These are phyloP conservation scores for Rosa hybrid DNA, from an alignment of 331 rosid genomes.

Conservation along the genomic window DNA sequence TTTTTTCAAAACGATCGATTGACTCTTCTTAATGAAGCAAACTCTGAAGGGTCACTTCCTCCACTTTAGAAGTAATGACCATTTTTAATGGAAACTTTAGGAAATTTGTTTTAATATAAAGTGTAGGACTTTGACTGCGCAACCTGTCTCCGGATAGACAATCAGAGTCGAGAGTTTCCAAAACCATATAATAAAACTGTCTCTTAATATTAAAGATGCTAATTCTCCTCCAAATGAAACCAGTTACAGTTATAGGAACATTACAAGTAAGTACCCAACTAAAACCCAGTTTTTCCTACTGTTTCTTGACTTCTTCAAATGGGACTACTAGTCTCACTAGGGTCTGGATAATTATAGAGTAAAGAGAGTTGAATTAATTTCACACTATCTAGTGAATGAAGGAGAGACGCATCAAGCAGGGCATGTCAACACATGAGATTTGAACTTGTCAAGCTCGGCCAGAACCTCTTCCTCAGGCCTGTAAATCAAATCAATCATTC, in stretches of 20 bases:
- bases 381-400: neutral
- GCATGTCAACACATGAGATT: conserved; percentile 38
- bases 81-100: neutral
- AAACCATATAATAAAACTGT: neutral
- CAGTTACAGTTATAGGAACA: neutral
- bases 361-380: neutral
- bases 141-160: too few species aligned
- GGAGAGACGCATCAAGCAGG: conserved; percentile 16
- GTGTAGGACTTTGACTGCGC: neutral
- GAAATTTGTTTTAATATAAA: neutral
- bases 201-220: neutral
- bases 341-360: neutral
- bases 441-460: conserved; percentile 45
- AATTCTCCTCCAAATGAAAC: neutral
- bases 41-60: neutral
- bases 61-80: neutral
- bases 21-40: neutral
- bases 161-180: too few species aligned
- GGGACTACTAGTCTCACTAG: neutral
- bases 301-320: neutral
- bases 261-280: neutral
- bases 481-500: conserved; percentile 73
- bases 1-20: neutral
- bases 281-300: neutral
- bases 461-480: conserved; percentile 75